These are phyloP conservation scores for Aspergillus cristatus DNA, from an alignment of 495 filamentous ascomycete species.

Conservation along the genomic window DNA sequence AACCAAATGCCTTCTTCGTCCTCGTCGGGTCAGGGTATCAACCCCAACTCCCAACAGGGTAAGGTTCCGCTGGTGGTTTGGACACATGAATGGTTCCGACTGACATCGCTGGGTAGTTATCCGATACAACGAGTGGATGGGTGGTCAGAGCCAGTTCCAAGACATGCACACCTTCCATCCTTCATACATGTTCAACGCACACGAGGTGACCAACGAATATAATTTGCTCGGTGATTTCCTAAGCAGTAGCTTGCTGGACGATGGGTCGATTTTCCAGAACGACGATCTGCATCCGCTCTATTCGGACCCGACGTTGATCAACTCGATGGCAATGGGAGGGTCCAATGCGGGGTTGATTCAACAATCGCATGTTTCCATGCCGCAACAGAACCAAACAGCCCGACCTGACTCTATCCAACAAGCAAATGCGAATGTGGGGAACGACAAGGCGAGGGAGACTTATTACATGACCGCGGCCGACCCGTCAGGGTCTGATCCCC, in stretches of 20 bases:
- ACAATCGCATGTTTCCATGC: conserved; percentile 26
- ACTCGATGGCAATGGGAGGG: conserved; percentile 35
- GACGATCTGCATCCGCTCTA: conserved; percentile 51
- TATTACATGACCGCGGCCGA: conserved; percentile 97
- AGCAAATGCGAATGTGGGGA: conserved; percentile 48
- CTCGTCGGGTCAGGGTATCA: conserved; percentile 36
- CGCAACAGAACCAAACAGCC: conserved; percentile 33
- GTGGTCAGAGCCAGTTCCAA: conserved; percentile 72
- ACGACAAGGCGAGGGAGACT: conserved; percentile 76
- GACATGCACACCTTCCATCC: conserved; percentile 92
- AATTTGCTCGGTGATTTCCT: conserved; percentile 95
- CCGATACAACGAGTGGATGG: conserved; percentile 61
- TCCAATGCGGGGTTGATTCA: conserved; percentile 23
- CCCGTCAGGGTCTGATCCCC: conserved; percentile 80
- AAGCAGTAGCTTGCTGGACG: conserved; percentile 77
- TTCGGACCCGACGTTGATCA: conserved; percentile 46
- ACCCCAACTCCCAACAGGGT: conserved; percentile 63
- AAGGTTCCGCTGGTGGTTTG: conserved; percentile 39
- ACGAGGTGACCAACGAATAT: conserved; percentile 91
- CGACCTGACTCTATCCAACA: conserved; percentile 51
- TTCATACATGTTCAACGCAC: conserved; percentile 90
- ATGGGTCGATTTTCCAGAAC: conserved; percentile 54
- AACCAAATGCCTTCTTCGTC: conserved; percentile 22
- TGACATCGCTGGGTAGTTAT: conserved; percentile 48
- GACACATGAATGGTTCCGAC: too few relatives aligned